Conservation (phyloP, 495 filamentous ascomycete species). For the Talaromyces borbonicus region DNA sequence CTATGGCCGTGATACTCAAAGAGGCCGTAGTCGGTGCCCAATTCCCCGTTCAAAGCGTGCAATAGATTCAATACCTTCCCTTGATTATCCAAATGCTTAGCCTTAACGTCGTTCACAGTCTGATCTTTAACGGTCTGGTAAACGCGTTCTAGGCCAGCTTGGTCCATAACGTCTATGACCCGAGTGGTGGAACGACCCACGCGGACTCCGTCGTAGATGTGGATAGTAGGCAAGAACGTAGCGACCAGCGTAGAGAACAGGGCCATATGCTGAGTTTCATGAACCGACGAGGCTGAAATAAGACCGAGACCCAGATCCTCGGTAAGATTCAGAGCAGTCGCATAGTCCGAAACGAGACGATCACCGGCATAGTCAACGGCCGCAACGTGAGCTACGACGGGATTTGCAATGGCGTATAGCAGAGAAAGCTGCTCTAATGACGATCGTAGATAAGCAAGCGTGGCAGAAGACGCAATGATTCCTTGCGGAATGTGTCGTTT, state of each 20-base stretch:
- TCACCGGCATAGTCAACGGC: slow-evolving; percentile 75
- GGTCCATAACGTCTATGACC: slow-evolving; percentile 75
- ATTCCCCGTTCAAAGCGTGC: slow-evolving; percentile 76
- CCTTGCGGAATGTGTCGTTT: slow-evolving; percentile 88
- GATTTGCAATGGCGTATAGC: slow-evolving; percentile 80
- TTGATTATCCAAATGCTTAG: slow-evolving; percentile 63
- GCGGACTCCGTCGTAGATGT: slow-evolving; percentile 85
- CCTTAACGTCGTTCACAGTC: slow-evolving; percentile 43
- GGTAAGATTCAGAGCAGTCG: slow-evolving; percentile 65
- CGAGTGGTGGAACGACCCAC: slow-evolving; percentile 77
- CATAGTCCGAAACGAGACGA: slow-evolving; percentile 79
- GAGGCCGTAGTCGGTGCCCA: slow-evolving; percentile 82
- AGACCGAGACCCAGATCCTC: slow-evolving; percentile 87
- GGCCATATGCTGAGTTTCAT: slow-evolving; percentile 93
- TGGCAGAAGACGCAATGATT: slow-evolving; percentile 74
- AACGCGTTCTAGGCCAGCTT: slow-evolving; percentile 54
- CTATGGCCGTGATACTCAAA: slow-evolving; percentile 93
- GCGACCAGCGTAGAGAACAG: slow-evolving; percentile 80
- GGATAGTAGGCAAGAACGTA: slow-evolving; percentile 69
- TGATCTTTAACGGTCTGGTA: slow-evolving; percentile 61
- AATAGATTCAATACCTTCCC: slow-evolving; percentile 68
- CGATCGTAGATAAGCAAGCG: slow-evolving; percentile 68
- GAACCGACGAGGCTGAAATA: slow-evolving; percentile 71
- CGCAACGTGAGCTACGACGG: slow-evolving; percentile 88
- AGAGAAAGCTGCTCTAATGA: slow-evolving; percentile 82